Evolutionary conservation across 257 asterid genomes (phyloP).

Genomic region (Solanum paucissectum): DNA sequence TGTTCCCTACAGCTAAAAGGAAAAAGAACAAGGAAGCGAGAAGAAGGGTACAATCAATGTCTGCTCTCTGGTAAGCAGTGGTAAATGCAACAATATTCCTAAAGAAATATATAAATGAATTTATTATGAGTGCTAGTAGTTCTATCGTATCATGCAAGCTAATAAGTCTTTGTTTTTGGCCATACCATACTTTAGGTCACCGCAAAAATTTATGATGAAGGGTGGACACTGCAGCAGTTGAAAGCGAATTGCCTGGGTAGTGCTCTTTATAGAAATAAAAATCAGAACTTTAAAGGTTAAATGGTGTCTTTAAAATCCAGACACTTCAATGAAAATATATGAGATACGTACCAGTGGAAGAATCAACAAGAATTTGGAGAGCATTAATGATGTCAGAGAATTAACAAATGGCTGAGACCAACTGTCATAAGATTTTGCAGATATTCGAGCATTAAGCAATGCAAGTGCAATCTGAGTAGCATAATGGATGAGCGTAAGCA

Average conservation of each 20-base stretch:
- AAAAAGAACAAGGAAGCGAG: background rate
- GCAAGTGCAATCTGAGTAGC: conserved; percentile 51
- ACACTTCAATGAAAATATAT: background rate
- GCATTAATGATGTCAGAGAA: conserved; percentile 59
- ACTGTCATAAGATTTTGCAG: conserved; percentile 46
- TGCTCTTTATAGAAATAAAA: conserved; percentile 41
- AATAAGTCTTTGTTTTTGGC: background rate
- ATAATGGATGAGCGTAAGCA: background rate
- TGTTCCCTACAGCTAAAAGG: conserved; percentile 37
- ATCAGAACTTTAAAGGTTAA: background rate
- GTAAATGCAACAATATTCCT: background rate
- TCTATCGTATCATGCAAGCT: background rate
- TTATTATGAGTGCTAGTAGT: background rate
- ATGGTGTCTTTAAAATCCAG: background rate
- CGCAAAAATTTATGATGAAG: conserved; percentile 51
- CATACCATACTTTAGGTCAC: conserved; percentile 88
- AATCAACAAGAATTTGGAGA: conserved; percentile 74
- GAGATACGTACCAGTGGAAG: conserved; percentile 63
- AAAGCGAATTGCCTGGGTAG: conserved; percentile 63
- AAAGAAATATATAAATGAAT: background rate
- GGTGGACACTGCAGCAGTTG: conserved; percentile 90
- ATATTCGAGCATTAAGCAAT: conserved; percentile 79
- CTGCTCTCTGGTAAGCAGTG: background rate
- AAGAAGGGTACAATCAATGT: background rate
- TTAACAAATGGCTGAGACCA: conserved; percentile 61